Evolutionary conservation across 2,329 filamentous ascomycete genomes (phyloP).

Genomic region (Cadophora gregata): DNA sequence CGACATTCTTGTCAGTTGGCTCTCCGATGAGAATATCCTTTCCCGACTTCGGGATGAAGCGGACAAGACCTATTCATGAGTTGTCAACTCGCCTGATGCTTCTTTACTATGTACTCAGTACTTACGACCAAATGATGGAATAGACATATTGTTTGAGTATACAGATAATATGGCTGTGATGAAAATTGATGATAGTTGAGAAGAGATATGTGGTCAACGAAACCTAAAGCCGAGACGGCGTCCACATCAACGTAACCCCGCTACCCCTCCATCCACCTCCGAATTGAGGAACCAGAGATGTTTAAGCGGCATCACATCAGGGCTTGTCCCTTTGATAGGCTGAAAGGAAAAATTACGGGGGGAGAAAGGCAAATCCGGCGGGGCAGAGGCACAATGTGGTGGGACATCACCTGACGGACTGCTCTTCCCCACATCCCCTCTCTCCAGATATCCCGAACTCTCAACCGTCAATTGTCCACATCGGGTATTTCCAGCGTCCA

Average conservation of each 20-base stretch:
- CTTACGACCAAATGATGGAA: slow-evolving; percentile 36
- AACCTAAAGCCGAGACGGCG: not conserved
- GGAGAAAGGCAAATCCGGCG: slow-evolving; percentile 3
- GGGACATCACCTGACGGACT: slow-evolving; percentile 17
- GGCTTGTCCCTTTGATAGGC: slow-evolving; percentile 1
- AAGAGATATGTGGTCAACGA: not conserved
- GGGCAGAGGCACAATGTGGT: not conserved
- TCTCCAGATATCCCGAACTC: slow-evolving; percentile 23
- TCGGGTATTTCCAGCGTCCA: slow-evolving; percentile 25
- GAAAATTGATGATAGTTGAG: not conserved
- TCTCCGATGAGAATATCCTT: slow-evolving; percentile 60
- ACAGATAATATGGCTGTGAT: not conserved
- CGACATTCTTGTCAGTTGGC: slow-evolving; percentile 56
- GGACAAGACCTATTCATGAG: slow-evolving; percentile 57
- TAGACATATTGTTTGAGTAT: slow-evolving; percentile 26
- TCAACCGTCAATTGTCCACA: slow-evolving; percentile 24
- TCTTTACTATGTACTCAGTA: not conserved
- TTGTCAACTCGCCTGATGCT: slow-evolving; percentile 1
- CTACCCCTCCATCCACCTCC: slow-evolving; percentile 11
- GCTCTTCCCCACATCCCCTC: slow-evolving; percentile 25
- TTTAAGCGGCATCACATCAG: slow-evolving; percentile 14
- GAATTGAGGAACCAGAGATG: not conserved
- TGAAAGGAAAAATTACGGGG: not conserved
- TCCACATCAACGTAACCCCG: slow-evolving; percentile 12
- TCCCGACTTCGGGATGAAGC: slow-evolving; percentile 61